phyloP scores from a whole-genome alignment of 2,329 filamentous ascomycete genomes.

The Tolypocladium capitatum region DNA sequence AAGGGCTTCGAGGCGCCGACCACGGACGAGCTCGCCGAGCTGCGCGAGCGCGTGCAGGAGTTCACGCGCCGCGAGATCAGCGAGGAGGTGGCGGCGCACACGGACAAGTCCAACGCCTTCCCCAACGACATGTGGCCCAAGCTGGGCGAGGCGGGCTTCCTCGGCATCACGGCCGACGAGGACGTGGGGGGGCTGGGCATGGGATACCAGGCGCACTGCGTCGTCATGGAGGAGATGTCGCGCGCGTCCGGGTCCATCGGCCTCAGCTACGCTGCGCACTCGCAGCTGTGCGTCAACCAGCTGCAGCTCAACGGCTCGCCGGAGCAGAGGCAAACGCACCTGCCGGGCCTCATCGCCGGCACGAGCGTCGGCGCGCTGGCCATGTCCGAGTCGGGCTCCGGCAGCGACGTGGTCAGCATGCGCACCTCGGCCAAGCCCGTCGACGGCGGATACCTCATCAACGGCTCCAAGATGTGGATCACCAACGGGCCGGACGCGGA shows the following conservation, averaged over 20 bases:
- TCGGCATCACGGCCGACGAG: constrained; percentile 89
- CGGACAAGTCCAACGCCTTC: constrained; percentile 81
- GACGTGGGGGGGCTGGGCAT: constrained; percentile 79
- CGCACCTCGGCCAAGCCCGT: constrained; percentile 69
- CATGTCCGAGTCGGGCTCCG: constrained; percentile 87
- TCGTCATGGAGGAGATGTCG: constrained; percentile 91
- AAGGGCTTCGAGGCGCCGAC: constrained; percentile 55
- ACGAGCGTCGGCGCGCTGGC: constrained; percentile 75
- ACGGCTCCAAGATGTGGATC: constrained; percentile 98
- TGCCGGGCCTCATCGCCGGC: constrained; percentile 71
- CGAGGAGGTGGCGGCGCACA: constrained; percentile 65
- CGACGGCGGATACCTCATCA: constrained; percentile 74
- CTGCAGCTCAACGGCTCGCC: constrained; percentile 74
- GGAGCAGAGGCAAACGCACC: constrained; percentile 67
- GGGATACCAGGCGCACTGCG: constrained; percentile 93
- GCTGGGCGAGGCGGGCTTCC: constrained; percentile 77
- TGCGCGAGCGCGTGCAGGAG: constrained; percentile 74
- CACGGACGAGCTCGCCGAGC: constrained; percentile 60
- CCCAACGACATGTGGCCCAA: constrained; percentile 88
- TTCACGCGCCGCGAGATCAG: constrained; percentile 82
- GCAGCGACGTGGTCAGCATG: constrained; percentile 93
- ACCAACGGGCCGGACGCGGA: constrained; percentile 96
- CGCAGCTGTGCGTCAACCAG: constrained; percentile 93
- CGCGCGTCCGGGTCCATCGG: constrained; percentile 74
- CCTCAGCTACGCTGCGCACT: constrained; percentile 89